Evolutionary conservation across 1,139 yeast species (phyloP).

Genomic region (Zhuliangozyma parablackwelliae): DNA sequence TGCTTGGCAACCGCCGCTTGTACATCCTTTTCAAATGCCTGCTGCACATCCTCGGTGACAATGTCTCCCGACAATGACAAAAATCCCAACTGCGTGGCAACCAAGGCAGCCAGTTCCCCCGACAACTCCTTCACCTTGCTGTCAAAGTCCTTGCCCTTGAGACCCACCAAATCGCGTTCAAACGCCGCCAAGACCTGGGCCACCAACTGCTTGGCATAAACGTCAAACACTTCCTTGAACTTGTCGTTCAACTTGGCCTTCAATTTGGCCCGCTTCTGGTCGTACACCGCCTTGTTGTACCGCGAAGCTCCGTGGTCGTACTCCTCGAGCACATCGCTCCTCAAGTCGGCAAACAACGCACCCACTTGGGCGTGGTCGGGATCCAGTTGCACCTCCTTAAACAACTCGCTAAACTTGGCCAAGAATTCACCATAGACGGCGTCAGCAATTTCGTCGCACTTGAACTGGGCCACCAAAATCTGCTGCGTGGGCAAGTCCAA

Average conservation of each 20-base stretch:
- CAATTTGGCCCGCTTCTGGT: conserved; percentile 53
- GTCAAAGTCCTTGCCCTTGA: conserved; percentile 20
- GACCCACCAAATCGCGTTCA: conserved; percentile 14
- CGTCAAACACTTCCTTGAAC: conserved; percentile 41
- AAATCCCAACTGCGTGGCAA: conserved; percentile 12
- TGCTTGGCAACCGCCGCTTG: conserved; percentile 28
- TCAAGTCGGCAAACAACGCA: conserved; percentile 34
- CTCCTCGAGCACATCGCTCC: conserved; percentile 40
- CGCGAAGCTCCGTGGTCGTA: conserved; percentile 73
- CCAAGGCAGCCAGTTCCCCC: conserved; percentile 11
- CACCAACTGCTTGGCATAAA: conserved; percentile 21
- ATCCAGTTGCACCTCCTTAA: conserved; percentile 11
- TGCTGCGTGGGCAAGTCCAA: conserved; percentile 96
- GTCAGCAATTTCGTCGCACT: conserved; percentile 83
- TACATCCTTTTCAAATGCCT: conserved; percentile 18
- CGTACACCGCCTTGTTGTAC: conserved; percentile 62
- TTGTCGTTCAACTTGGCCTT: conserved; percentile 39
- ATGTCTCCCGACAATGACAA: conserved; percentile 24
- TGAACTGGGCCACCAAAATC: conserved; percentile 85
- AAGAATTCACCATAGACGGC: conserved; percentile 48
- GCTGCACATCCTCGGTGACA: conserved; percentile 10
- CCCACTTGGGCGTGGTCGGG: conserved; percentile 40
- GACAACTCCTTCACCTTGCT: conserved; percentile 13
- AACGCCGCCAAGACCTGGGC: conserved; percentile 14
- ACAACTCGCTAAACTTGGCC: conserved; percentile 22